A percentile compares a stretch with the other conserved stretches of the same genome.
phyloP scores from a whole-genome alignment of 139 green algal species.

The Picochlorum sp. region DNA sequence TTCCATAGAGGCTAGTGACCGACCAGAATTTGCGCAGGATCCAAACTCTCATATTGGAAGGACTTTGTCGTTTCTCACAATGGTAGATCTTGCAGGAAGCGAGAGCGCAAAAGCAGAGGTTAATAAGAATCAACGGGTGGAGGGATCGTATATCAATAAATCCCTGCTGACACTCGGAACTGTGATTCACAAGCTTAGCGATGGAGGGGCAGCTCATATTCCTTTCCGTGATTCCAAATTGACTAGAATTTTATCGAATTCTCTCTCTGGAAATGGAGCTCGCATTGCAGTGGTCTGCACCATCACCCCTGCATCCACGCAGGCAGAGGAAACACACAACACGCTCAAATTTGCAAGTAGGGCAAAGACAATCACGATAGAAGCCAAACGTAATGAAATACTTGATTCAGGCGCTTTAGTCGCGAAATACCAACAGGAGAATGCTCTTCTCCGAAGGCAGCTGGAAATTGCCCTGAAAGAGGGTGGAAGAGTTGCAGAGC shows the following conservation, averaged over 20 bases:
- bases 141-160: slow-evolving; percentile 95
- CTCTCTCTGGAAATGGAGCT: slow-evolving; percentile 44
- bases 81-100: slow-evolving; percentile 84
- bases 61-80: slow-evolving; percentile 56
- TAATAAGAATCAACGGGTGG: slow-evolving; percentile 63
- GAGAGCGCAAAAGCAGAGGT: slow-evolving; percentile 62
- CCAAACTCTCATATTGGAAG: slow-evolving; percentile 12
- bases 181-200: slow-evolving; percentile 79
- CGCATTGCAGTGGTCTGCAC: slow-evolving; percentile 77
- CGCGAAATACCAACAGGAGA: slow-evolving; percentile 72
- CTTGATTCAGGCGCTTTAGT: slow-evolving; percentile 75
- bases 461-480: slow-evolving; percentile 47
- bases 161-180: slow-evolving; percentile 87
- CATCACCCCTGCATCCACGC: slow-evolving; percentile 73
- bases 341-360: slow-evolving; percentile 96
- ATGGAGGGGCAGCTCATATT: slow-evolving; percentile 57
- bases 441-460: slow-evolving; percentile 65
- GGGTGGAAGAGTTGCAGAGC: slow-evolving; percentile 8
- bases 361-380: slow-evolving; percentile 62
- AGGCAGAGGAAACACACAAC: slow-evolving; percentile 92
- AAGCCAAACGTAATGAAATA: slow-evolving; percentile 51
- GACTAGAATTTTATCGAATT: slow-evolving; percentile 62
- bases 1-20: slow-evolving; percentile 56
- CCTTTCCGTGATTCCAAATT: slow-evolving; percentile 88
- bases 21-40: slow-evolving; percentile 15